These are phyloP conservation scores for Mycena vitilis DNA, from an alignment of 768 basidiomycete species.

Conservation along the genomic window DNA sequence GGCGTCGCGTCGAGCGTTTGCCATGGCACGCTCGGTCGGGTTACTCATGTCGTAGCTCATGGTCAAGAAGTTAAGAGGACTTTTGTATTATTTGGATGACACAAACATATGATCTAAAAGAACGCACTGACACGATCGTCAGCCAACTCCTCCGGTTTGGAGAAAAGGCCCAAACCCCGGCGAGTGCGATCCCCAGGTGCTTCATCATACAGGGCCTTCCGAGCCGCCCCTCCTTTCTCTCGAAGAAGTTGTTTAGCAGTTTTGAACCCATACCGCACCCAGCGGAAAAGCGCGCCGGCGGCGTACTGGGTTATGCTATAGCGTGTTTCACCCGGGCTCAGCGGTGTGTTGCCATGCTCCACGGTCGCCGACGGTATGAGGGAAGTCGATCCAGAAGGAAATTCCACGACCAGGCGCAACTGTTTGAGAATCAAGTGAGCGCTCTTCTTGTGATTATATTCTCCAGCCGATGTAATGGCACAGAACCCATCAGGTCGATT, in stretches of 20 bases:
- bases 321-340: background rate
- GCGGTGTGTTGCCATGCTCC: background rate
- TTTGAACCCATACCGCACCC: background rate
- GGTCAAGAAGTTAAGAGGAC: too few relatives aligned
- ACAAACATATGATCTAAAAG: too few relatives aligned
- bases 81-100: too few relatives aligned
- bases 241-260: background rate
- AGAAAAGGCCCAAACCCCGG: background rate
- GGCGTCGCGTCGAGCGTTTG: too few relatives aligned
- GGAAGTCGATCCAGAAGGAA: background rate
- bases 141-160: background rate
- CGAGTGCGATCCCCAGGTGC: background rate
- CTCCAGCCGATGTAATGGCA: background rate
- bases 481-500: background rate
- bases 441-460: background rate
- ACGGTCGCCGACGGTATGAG: background rate
- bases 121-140: background rate
- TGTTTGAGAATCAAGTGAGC: constrained; percentile 3
- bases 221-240: background rate
- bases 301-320: background rate
- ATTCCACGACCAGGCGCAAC: background rate
- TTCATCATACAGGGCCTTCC: background rate
- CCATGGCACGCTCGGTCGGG: too few relatives aligned
- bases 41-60: too few relatives aligned
- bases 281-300: background rate